These are phyloP conservation scores for Kandelia obovata DNA, from an alignment of 345 rosid genomes.

Conservation along the genomic window DNA sequence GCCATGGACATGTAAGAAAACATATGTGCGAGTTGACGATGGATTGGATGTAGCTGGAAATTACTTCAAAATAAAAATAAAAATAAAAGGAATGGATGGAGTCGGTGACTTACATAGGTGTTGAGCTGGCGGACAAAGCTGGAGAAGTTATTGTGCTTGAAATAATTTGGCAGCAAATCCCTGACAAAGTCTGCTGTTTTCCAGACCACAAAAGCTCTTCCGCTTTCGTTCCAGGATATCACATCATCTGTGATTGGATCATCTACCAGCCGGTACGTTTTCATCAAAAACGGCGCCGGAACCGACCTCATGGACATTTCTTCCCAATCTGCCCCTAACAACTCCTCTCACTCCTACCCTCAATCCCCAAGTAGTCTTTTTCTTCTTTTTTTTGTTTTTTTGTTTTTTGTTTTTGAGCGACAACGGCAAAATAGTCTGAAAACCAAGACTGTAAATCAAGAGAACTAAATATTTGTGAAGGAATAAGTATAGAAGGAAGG, in stretches of 20 bases:
- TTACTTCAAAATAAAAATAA: no score
- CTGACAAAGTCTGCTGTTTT: conserved; percentile 65
- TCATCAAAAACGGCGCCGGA: conserved; percentile 70
- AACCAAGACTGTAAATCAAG: not conserved
- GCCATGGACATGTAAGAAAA: no score
- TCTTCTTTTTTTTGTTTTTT: no score
- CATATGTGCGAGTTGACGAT: no score
- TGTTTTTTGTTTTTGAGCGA: no score
- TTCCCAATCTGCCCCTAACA: conserved; percentile 9
- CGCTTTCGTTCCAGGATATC: conserved; percentile 76
- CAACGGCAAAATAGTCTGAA: not conserved
- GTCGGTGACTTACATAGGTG: conserved; percentile 51
- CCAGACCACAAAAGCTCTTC: conserved; percentile 57
- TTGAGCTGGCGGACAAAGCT: conserved; percentile 89
- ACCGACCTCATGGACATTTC: conserved; percentile 38
- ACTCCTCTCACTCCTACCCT: not conserved
- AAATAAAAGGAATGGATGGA: not conserved
- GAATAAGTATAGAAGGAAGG: not conserved
- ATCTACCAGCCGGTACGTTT: conserved; percentile 72
- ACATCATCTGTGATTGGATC: conserved; percentile 67
- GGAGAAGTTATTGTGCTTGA: conserved; percentile 79
- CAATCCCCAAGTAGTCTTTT: no score
- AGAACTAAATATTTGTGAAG: not conserved
- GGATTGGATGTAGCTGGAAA: no score
- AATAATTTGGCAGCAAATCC: conserved; percentile 66